Evolutionary conservation across 805 yeast genomes (phyloP).

Genomic region (Candida coleopterorum): DNA sequence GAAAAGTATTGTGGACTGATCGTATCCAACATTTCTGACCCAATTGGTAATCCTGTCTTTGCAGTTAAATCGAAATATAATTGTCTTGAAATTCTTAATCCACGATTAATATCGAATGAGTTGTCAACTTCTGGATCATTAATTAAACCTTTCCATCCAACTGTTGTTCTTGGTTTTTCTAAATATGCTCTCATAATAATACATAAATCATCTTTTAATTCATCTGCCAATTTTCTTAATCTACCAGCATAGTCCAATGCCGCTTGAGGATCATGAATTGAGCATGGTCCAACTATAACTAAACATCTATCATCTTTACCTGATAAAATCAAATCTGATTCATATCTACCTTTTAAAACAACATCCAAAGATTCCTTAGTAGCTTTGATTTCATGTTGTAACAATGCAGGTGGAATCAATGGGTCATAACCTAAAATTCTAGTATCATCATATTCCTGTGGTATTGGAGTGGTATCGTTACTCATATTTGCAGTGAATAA

Average conservation of each 20-base stretch:
- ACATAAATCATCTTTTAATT: constrained; percentile 69
- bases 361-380: constrained; percentile 49
- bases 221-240: constrained; percentile 62
- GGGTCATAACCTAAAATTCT: constrained; percentile 91
- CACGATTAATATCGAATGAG: constrained; percentile 92
- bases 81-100: constrained; percentile 80
- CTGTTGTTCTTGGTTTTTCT: constrained; percentile 98
- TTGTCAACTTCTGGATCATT: constrained; percentile 95
- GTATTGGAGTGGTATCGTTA: constrained; percentile 49
- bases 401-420: constrained; percentile 83
- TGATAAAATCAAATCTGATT: constrained; percentile 66
- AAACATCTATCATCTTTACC: constrained; percentile 79
- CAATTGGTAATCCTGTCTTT: constrained; percentile 76
- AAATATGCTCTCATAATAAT: constrained; percentile 96
- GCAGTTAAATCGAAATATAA: constrained; percentile 78
- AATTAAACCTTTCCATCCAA: constrained; percentile 98
- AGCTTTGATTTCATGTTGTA: constrained; percentile 81
- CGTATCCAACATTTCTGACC: constrained; percentile 97
- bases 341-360: constrained; percentile 74
- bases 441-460: constrained; percentile 70
- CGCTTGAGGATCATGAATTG: constrained; percentile 85
- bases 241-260: constrained; percentile 84
- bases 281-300: constrained; percentile 94
- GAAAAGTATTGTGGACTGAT: constrained; percentile 94
- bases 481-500: constrained; percentile 17